Evolutionary conservation across 176 grass and related monocot genomes (phyloP), one percentile per base, ranked within the genome.

Genomic region (Leersia perrieri): DNA sequence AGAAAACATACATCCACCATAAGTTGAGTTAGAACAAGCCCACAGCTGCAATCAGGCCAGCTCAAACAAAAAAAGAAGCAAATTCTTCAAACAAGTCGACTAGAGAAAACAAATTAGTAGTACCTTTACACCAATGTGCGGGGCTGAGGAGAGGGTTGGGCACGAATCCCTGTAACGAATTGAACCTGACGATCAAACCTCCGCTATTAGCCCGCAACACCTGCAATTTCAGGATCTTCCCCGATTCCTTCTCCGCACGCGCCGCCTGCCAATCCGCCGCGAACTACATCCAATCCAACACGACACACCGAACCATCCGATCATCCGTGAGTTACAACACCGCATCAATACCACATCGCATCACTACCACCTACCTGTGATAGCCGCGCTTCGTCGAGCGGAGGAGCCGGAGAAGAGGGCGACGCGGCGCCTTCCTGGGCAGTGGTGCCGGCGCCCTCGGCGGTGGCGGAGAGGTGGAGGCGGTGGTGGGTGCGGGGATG

Each of bases 141-240:
- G 92, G 96, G 84, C 89, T 89, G 31, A 98, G 82, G 60, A 93
- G 96, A 64, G 96, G 88, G 58, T 93, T 95, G 40, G 96, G 96
- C 71, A 98, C 90, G 73, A 98, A 98, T 2, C 92, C 96, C 68
- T 91, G 86, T 33, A 98, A 84, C 31, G 95, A 90, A 72, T 91
- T 85, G 85, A 86, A 98, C 58, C 76, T 84, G 49, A 95, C 79
- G 65, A 98, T 74, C 13, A 95, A 45, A 7, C 96, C 95, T 13
- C 95, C 95, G 11, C 62, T 91, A 55, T 98, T 98, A 13, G 84
- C 88, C 58, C 90, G 82, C 73, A 91, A 66, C 83, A 98, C 84
- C 66, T 45, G 70, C 35, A 88, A 79, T 30, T 68, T 72, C 63
- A 89, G 84, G 53, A 88, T 68, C 11, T 35, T 78, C 11, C 92